A percentile compares a stretch with the other conserved stretches of the same genome.
phyloP scores from a whole-genome alignment of 2,329 filamentous ascomycete species.

The Colletotrichum sidae region DNA sequence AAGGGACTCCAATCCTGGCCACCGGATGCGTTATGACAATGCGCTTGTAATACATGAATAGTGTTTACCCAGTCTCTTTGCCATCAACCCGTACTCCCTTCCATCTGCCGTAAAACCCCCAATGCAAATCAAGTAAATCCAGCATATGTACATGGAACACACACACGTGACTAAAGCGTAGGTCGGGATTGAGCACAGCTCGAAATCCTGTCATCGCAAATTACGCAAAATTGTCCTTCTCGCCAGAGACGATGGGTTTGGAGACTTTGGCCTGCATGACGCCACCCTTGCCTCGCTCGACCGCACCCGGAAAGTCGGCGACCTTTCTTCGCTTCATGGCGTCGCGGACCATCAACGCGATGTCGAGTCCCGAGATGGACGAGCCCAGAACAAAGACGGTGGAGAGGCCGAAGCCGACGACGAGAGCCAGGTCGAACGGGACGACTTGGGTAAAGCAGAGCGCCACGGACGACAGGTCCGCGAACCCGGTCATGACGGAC shows the following conservation, averaged over 20 bases:
- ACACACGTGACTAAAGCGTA: no score
- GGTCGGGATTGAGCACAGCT: conserved; percentile 20
- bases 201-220: background rate
- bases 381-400: conserved; percentile 41
- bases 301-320: background rate
- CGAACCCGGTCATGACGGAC: conserved; percentile 44
- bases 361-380: conserved; percentile 40
- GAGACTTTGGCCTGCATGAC: conserved; percentile 9
- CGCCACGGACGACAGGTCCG: conserved; percentile 42
- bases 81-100: background rate
- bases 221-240: conserved; percentile 14
- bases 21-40: no score
- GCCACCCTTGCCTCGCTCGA: conserved; percentile 15
- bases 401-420: conserved; percentile 41
- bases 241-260: background rate
- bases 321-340: conserved; percentile 19
- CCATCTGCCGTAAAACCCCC: no score
- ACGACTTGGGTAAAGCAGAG: conserved; percentile 45
- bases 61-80: conserved; percentile 1
- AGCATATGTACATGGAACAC: background rate
- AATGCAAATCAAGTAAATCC: background rate
- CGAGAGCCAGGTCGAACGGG: conserved; percentile 42
- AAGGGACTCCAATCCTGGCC: background rate
- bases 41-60: background rate
- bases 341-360: conserved; percentile 33